Percentiles rank a stretch among this genome's conserved stretches.
These are phyloP conservation scores for Capsicum baccatum DNA, from an alignment of 257 asterid species.

Conservation along the genomic window DNA sequence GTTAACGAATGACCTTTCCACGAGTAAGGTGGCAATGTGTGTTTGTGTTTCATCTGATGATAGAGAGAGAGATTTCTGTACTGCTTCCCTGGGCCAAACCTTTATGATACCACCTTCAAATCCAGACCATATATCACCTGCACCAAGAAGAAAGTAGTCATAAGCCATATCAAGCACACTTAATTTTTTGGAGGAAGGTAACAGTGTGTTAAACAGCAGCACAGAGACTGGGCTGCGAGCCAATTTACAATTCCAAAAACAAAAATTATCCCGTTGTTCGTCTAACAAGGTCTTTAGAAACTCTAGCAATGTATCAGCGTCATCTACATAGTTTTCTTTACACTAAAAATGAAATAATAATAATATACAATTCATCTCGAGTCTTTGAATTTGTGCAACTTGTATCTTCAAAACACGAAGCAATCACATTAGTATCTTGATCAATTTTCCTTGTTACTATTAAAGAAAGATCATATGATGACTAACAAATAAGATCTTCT, in stretches of 20 bases:
- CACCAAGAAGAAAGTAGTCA: constrained; percentile 26
- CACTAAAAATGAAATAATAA: neutral
- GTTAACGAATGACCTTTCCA: constrained; percentile 77
- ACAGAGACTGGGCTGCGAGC: neutral
- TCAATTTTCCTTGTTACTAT: neutral
- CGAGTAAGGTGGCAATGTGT: constrained; percentile 83
- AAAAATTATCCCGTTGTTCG: neutral
- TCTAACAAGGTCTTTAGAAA: neutral
- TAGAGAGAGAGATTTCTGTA: constrained; percentile 78
- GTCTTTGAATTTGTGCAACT: neutral
- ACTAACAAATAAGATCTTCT: neutral
- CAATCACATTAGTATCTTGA: neutral
- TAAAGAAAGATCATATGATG: neutral
- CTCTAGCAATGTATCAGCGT: neutral
- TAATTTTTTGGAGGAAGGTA: neutral
- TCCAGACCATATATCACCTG: constrained; percentile 98
- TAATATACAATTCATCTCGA: neutral
- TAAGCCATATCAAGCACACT: neutral
- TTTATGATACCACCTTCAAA: constrained; percentile 76
- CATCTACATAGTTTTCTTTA: neutral
- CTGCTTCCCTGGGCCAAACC: constrained; percentile 91
- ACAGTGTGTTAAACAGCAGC: neutral
- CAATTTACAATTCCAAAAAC: neutral
- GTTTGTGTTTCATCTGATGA: constrained; percentile 79
- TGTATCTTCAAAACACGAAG: neutral